These are phyloP conservation scores for Amanita jacksonii DNA, from an alignment of 768 basidiomycete species.

Conservation along the genomic window DNA sequence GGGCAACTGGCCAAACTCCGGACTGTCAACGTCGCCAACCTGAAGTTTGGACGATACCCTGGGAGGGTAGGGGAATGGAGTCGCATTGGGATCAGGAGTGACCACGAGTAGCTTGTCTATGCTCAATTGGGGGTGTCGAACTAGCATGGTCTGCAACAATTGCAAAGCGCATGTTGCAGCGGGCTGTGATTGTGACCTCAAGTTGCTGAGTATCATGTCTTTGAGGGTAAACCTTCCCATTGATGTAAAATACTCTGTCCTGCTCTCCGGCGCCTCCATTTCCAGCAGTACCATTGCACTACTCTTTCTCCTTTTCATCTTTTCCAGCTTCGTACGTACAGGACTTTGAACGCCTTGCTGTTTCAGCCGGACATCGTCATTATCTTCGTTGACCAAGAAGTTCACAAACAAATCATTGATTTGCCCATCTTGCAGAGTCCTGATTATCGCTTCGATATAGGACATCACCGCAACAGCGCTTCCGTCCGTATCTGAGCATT, in stretches of 20 bases:
- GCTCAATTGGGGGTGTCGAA: constrained; percentile 54
- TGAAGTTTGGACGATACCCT: constrained; percentile 18
- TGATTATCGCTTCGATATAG: constrained; percentile 84
- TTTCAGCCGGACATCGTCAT: constrained; percentile 44
- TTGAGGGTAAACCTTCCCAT: constrained; percentile 87
- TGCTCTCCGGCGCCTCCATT: constrained; percentile 68
- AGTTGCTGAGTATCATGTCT: constrained; percentile 75
- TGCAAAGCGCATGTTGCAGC: constrained; percentile 73
- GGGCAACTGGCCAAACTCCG: constrained; percentile 39
- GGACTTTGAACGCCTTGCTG: constrained; percentile 28
- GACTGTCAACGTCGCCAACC: constrained; percentile 8
- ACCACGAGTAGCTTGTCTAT: constrained; percentile 63
- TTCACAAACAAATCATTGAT: constrained; percentile 64
- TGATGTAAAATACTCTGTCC: constrained; percentile 73
- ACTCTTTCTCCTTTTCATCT: constrained; percentile 60
- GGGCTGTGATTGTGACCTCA: constrained; percentile 54
- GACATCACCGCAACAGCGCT: constrained; percentile 94
- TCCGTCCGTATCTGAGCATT: constrained; percentile 90
- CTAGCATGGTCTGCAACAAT: constrained; percentile 67
- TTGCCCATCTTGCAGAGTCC: constrained; percentile 58
- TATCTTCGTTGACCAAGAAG: constrained; percentile 81
- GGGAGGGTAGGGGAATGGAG: constrained; percentile 59
- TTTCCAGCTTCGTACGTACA: constrained; percentile 29
- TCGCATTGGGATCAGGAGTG: constrained; percentile 61
- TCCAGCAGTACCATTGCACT: constrained; percentile 89